Evolutionary conservation across 495 filamentous ascomycete genomes (phyloP).

Genomic region (Cladorrhinum samala): DNA sequence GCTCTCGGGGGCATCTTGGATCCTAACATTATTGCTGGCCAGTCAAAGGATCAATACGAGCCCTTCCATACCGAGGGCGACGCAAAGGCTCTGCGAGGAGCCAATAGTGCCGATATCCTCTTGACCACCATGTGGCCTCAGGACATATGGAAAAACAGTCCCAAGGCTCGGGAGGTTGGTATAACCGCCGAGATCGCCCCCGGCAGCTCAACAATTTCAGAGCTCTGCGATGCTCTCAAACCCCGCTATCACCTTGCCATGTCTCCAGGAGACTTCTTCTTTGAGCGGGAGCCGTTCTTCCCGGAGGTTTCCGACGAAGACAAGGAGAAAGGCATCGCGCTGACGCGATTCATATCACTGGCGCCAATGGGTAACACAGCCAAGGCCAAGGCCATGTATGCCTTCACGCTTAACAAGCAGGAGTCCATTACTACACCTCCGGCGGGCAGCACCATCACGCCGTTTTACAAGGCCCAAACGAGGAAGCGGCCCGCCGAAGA

Average conservation of each 20-base stretch:
- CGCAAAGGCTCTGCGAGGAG: slow-evolving; percentile 63
- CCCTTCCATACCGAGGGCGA: slow-evolving; percentile 73
- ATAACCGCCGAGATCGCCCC: slow-evolving; percentile 43
- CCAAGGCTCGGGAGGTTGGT: slow-evolving; percentile 34
- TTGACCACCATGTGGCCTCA: slow-evolving; percentile 82
- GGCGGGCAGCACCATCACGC: slow-evolving; percentile 61
- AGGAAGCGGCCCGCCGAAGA: slow-evolving; percentile 57
- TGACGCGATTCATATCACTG: slow-evolving; percentile 86
- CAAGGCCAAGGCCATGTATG: slow-evolving; percentile 84
- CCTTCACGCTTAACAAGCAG: slow-evolving; percentile 72
- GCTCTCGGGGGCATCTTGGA: slow-evolving; percentile 68
- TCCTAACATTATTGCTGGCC: slow-evolving; percentile 40
- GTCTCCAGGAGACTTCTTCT: slow-evolving; percentile 59
- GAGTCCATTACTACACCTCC: slow-evolving; percentile 54
- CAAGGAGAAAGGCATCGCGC: slow-evolving; percentile 38
- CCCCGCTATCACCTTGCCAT: slow-evolving; percentile 84
- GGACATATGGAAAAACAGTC: slow-evolving; percentile 51
- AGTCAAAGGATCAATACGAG: slow-evolving; percentile 55
- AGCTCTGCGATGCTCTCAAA: slow-evolving; percentile 67
- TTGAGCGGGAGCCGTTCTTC: slow-evolving; percentile 90
- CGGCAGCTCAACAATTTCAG: slow-evolving; percentile 52
- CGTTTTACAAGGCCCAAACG: slow-evolving; percentile 41
- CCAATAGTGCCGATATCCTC: slow-evolving; percentile 73
- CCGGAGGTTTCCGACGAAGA: slow-evolving; percentile 38
- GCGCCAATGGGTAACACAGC: slow-evolving; percentile 64